Base-by-base conservation (phyloP, 2,329 filamentous ascomycete genomes). In the Fusarium oligoseptatum region DNA sequence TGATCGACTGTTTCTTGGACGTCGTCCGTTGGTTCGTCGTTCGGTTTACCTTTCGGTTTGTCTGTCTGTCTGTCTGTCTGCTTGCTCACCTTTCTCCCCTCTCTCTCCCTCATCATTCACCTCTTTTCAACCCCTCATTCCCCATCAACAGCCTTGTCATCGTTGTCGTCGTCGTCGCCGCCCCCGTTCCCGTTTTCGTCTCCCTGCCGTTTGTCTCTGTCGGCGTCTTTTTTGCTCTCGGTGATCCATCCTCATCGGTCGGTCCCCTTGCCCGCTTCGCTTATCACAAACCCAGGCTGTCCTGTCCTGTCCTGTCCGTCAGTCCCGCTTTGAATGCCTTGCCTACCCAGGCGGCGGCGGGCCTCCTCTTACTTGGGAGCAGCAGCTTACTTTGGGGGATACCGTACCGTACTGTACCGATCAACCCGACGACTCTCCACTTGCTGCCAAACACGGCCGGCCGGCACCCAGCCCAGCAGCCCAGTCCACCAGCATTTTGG, bases 311-410 rank as follows among this genome's bases (percentile, higher is more conserved):
- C 52, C 56, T 61, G 22, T 43, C 39, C 24, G 43, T 66, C 48
- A 71, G 41, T 68, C 72, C 68, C 65, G 68, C 72, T 57, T 61
- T 64, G 55, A 74, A 72, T 72, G 60, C 56, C 60, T 29, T 61
- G 24, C 66, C 67, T 64, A 55, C 52, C 56, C 64, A 60, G 69
- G 27, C 55, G 64, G 27, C 55, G 64, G 58, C 68, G 64, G 69
- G 34, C 55, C 52, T 55, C 50, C 50, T 55, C 50, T 64, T 64
- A 58, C 32, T 57, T 48, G 68, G 52, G 68, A 32, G 41, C 37
- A 41, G 37, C 34, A 36, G 64, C 55, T 72, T 72, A 67, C 60
- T 64, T 64, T 60, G 64, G 48, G 61, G 68, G 63, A 48, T 60
- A 67, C 58, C 36, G 43, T 52, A n/a, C 45, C 24, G 22, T 50